A percentile compares a stretch with the other conserved stretches of the same genome.
Conservation (phyloP, 805 yeast species). For the Candida pini region DNA sequence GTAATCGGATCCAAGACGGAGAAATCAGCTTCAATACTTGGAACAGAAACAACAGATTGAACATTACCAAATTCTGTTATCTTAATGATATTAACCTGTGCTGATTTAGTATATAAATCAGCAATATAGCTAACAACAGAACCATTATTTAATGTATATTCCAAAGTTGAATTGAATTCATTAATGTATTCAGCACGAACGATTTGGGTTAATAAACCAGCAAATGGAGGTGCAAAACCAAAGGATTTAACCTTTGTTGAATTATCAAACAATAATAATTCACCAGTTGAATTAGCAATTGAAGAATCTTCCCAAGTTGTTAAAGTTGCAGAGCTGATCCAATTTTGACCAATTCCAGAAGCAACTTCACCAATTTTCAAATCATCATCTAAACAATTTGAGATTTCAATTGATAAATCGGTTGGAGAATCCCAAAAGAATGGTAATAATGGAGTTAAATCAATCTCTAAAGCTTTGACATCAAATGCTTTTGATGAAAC, state of each 20-base stretch:
- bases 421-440: conserved; percentile 48
- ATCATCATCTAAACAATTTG: conserved; percentile 44
- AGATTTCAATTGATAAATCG: conserved; percentile 41
- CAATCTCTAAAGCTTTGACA: conserved; percentile 62
- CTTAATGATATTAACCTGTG: conserved; percentile 33
- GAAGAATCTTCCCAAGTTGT: conserved; percentile 46
- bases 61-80: conserved; percentile 34
- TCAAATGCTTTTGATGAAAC: conserved; percentile 74
- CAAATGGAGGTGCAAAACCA: conserved; percentile 34
- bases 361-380: conserved; percentile 18
- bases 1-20: conserved; percentile 19
- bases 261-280: conserved; percentile 25
- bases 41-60: conserved; percentile 28
- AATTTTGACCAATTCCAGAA: conserved; percentile 43
- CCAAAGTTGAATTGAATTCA: conserved; percentile 30
- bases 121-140: conserved; percentile 27
- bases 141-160: conserved; percentile 35
- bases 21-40: conserved; percentile 21
- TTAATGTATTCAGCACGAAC: conserved; percentile 32
- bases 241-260: conserved; percentile 26
- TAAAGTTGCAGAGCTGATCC: conserved; percentile 56
- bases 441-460: conserved; percentile 66
- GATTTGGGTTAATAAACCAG: conserved; percentile 34
- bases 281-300: conserved; percentile 36
- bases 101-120: conserved; percentile 26